A percentile compares a stretch with the other conserved stretches of the same genome.
These are phyloP conservation scores for Stellera chamaejasme DNA, from an alignment of 345 rosid species.

Conservation along the genomic window DNA sequence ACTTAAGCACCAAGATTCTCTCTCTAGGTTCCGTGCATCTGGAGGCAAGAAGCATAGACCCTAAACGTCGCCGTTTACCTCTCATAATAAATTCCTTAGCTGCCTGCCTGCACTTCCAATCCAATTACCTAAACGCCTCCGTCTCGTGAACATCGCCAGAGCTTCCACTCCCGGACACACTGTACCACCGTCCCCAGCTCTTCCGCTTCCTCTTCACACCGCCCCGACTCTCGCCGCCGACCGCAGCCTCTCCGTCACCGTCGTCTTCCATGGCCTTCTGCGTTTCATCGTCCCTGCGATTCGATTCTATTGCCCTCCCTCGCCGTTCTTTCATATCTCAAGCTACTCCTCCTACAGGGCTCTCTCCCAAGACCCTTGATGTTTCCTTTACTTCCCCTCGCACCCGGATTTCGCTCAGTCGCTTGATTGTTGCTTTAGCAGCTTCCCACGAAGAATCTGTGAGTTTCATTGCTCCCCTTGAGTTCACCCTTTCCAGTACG, in stretches of 20 bases:
- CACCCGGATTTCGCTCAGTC: slow-evolving; percentile 21
- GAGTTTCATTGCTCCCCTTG: slow-evolving; percentile 9
- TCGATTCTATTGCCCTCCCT: slow-evolving; percentile 11
- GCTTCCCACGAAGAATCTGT: slow-evolving; percentile 68
- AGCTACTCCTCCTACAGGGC: slow-evolving; percentile 1
- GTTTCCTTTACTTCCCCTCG: slow-evolving; percentile 23
- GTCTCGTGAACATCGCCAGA: too few species aligned
- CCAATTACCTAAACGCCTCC: too few species aligned
- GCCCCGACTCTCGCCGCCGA: slow-evolving; percentile 8
- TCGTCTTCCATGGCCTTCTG: slow-evolving; percentile 13
- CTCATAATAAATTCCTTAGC: too few species aligned
- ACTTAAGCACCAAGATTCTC: too few species aligned
- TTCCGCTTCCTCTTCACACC: slow-evolving; percentile 8
- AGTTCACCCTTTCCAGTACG: neutral
- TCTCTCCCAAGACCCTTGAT: slow-evolving; percentile 21
- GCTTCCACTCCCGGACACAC: too few species aligned
- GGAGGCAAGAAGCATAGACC: too few species aligned
- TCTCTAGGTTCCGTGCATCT: too few species aligned
- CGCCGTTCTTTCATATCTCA: slow-evolving; percentile 7
- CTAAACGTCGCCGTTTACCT: too few species aligned
- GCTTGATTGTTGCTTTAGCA: slow-evolving; percentile 26
- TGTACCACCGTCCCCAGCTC: too few species aligned
- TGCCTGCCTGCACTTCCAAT: too few species aligned
- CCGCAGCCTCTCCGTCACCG: slow-evolving; percentile 10
- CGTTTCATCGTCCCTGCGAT: slow-evolving; percentile 16